These are phyloP conservation scores for Malassezia restricta DNA, from an alignment of 1,284 basidiomycete genomes.

Conservation along the genomic window DNA sequence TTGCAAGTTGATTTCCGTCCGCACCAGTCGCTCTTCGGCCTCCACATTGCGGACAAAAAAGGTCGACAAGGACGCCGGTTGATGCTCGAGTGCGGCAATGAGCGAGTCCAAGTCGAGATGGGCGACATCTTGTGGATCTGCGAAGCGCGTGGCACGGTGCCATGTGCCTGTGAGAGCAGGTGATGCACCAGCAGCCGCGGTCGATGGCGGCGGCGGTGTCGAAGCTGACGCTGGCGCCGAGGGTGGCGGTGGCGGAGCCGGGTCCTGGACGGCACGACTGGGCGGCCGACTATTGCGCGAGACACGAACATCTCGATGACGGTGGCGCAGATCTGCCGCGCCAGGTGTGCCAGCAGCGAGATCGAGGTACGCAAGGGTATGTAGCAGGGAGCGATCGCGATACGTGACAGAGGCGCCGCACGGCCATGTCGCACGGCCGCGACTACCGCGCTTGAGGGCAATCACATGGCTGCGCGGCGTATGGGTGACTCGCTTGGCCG, in stretches of 20 bases:
- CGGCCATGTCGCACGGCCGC: constrained; percentile 48
- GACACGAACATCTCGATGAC: not conserved
- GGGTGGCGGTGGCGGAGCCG: not conserved
- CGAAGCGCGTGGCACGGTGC: constrained; percentile 27
- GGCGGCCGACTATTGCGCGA: not conserved
- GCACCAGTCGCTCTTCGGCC: constrained; percentile 50
- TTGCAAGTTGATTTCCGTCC: constrained; percentile 47
- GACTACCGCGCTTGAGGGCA: constrained; percentile 49
- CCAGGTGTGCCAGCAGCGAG: constrained; percentile 49
- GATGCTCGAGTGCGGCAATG: constrained; percentile 48
- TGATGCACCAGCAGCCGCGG: not conserved
- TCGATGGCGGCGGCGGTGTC: not conserved
- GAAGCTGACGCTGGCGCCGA: not conserved
- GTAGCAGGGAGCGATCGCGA: constrained; percentile 49
- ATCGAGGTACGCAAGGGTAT: constrained; percentile 49
- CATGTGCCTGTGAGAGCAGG: constrained; percentile 44
- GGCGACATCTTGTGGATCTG: constrained; percentile 42
- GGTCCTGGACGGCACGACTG: not conserved
- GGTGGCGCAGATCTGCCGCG: not conserved
- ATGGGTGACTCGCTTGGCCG: not conserved
- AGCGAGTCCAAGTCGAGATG: constrained; percentile 49
- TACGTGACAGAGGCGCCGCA: constrained; percentile 49
- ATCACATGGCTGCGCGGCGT: constrained; percentile 34
- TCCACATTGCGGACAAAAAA: constrained; percentile 47
- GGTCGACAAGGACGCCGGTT: constrained; percentile 45